Evolutionary conservation across 345 rosid genomes (phyloP), one percentile per base, ranked within the genome.

Genomic region (Eucalyptus victrix): DNA sequence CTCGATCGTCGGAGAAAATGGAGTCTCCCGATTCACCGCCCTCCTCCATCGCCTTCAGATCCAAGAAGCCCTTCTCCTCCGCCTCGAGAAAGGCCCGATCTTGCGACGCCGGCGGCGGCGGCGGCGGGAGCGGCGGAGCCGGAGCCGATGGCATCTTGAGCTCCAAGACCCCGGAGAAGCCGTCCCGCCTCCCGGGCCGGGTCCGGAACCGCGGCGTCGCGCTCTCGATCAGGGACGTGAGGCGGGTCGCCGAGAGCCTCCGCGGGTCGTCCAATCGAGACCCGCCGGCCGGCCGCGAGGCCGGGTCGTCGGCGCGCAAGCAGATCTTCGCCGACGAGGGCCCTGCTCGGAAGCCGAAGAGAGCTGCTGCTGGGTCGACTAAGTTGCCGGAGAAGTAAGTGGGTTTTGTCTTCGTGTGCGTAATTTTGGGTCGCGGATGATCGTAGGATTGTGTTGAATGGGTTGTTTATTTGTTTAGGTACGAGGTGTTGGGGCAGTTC

Each of bases 121-220:
- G 23, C 76, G 37, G 42, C 80, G 80, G 12, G n/a, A n/a, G 14
- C 23, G 34, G 87, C 9, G 80, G 83, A 15, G 62, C 89, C 85
- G 65, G 91, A 17, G 88, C 90, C 85, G 65, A 90, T 11, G 88
- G 88, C 89, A 49, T 88, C 24, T 49, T 90, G 50, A n/a, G 90
- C 42, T 34, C 95, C 34, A 91, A 94, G 60, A 95, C 98, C 56
- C 97, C 96, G 21, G 96, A 96, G 83, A 93, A 94, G 90, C 92
- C 88, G 83, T 89, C 91, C 83, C 80, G 32, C 49, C 89, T 49
- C 60, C 90, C 90, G 47, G 90, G 89, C 86, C 94, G 96, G n/a
- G 87, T 92, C 51, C 91, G 94, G 85, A 94, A 92, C 93, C 91
- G 95, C 45, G 93, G 95, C 26, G 93, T 92, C 0, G 97, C 97